Conservation (phyloP, 768 basidiomycete species). For the Rhizopogon vesiculosus region DNA sequence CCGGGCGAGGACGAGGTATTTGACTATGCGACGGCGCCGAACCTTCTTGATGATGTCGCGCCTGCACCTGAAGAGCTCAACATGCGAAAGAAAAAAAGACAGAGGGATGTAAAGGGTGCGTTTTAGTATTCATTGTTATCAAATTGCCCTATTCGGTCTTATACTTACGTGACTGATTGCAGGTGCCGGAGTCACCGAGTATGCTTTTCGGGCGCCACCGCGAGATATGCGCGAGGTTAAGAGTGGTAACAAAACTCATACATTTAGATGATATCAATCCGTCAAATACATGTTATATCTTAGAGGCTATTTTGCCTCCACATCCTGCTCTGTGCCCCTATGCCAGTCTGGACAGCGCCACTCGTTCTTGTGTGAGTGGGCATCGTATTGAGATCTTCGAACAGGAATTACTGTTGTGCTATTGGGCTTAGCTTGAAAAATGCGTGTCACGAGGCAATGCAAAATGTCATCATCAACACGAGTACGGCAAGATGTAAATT, state of each 20-base stretch:
- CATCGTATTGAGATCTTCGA: background rate
- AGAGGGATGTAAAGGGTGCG: constrained; percentile 40
- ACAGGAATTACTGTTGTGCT: background rate
- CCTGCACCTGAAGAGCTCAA: constrained; percentile 25
- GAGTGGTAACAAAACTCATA: constrained; percentile 66
- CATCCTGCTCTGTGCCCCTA: background rate
- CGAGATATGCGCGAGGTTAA: constrained; percentile 61
- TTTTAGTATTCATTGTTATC: background rate
- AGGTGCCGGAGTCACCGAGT: constrained; percentile 35
- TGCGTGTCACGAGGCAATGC: background rate
- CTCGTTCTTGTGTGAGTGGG: background rate
- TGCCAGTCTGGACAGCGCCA: background rate
- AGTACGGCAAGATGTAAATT: background rate
- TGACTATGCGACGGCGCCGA: constrained; percentile 65
- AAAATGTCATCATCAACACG: background rate
- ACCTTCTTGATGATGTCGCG: constrained; percentile 61
- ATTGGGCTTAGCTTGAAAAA: background rate
- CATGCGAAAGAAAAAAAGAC: constrained; percentile 45
- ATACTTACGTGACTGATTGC: constrained; percentile 7
- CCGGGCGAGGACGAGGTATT: constrained; percentile 42
- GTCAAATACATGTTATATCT: background rate
- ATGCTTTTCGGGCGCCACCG: constrained; percentile 62
- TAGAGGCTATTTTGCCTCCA: background rate
- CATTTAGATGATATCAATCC: constrained; percentile 46
- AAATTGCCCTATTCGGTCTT: background rate